Evolutionary conservation across 331 rosid species (phyloP).

Genomic region (Prunus yedoensis): DNA sequence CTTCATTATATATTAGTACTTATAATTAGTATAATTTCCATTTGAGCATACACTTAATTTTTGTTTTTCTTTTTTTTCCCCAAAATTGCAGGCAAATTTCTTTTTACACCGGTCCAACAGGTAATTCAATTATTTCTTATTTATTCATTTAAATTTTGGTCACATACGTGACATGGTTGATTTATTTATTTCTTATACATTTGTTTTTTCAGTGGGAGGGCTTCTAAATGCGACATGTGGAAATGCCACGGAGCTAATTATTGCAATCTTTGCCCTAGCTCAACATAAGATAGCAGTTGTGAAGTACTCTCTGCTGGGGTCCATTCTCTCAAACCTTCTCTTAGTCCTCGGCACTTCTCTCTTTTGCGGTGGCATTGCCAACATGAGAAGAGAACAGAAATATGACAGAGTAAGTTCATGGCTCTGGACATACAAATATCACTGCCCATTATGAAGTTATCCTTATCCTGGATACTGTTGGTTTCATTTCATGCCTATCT

Average conservation of each 20-base stretch:
- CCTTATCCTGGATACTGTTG: neutral
- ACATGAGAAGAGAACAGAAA: conserved; percentile 50
- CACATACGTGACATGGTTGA: neutral
- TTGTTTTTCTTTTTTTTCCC: too few species aligned
- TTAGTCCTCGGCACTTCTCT: conserved; percentile 91
- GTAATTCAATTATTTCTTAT: conserved; percentile 30
- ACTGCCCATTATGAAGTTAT: neutral
- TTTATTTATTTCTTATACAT: neutral
- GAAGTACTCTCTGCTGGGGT: conserved; percentile 87
- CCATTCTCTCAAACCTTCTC: conserved; percentile 90
- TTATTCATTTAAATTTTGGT: too few species aligned
- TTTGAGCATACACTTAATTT: neutral
- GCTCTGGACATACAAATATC: neutral
- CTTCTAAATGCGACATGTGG: conserved; percentile 95
- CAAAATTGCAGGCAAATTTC: conserved; percentile 67
- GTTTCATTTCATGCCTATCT: neutral
- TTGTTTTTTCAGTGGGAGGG: conserved; percentile 68
- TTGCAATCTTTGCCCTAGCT: conserved; percentile 74
- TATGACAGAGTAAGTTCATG: conserved; percentile 63
- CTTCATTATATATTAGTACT: neutral
- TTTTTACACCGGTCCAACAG: conserved; percentile 86
- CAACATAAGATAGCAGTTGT: conserved; percentile 60
- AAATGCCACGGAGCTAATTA: conserved; percentile 79
- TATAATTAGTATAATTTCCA: neutral
- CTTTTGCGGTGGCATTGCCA: conserved; percentile 74